These are phyloP conservation scores for Colletotrichum musae DNA, from an alignment of 2,329 filamentous ascomycete genomes.

Conservation along the genomic window DNA sequence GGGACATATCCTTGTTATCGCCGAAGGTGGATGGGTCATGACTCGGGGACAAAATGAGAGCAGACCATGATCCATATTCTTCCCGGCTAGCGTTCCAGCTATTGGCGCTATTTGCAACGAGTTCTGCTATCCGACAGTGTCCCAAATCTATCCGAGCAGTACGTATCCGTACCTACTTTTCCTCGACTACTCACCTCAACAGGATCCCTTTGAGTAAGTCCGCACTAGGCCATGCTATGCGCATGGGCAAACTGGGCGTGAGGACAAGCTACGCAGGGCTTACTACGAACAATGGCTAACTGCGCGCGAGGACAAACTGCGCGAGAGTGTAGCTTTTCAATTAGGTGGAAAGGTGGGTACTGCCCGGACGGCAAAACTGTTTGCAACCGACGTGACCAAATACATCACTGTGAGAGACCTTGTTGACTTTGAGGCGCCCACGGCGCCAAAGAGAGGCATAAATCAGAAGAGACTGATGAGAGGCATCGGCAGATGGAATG, in stretches of 20 bases:
- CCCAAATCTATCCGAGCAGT: too few species aligned
- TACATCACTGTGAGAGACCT: background rate
- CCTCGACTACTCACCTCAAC: too few species aligned
- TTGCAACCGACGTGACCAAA: conserved; percentile 16
- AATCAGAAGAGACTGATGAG: background rate
- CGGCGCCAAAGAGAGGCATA: background rate
- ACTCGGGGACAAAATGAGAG: conserved; percentile 28
- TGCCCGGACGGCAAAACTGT: background rate
- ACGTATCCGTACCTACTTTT: too few species aligned
- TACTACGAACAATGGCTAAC: too few species aligned
- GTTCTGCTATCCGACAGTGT: too few species aligned
- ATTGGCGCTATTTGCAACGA: conserved; percentile 7
- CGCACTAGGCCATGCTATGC: too few species aligned
- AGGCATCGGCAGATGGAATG: background rate
- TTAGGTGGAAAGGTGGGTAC: too few species aligned
- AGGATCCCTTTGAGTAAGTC: too few species aligned
- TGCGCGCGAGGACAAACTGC: too few species aligned
- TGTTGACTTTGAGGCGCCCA: background rate
- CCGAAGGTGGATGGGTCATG: conserved; percentile 28
- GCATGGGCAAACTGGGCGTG: too few species aligned
- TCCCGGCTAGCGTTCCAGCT: conserved; percentile 8
- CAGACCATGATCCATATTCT: conserved; percentile 8
- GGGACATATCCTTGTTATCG: conserved; percentile 23
- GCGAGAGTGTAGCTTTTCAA: too few species aligned
- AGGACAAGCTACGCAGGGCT: too few species aligned